A percentile compares a stretch with the other conserved stretches of the same genome.
phyloP scores from a whole-genome alignment of 805 yeast genomes.

The Ogataea paraovalis region DNA sequence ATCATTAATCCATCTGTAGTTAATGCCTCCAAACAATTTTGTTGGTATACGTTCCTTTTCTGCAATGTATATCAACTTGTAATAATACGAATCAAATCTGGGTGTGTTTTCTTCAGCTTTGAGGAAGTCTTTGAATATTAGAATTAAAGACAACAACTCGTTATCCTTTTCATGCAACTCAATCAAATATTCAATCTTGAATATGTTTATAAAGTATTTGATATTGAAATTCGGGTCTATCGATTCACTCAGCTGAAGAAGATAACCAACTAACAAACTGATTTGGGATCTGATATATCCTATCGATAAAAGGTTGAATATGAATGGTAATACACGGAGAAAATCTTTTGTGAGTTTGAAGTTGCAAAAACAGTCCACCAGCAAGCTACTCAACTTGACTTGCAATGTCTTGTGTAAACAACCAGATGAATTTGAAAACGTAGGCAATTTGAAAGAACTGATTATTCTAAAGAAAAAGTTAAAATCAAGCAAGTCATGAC shows the following conservation, averaged over 20 bases:
- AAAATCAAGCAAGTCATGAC: slow-evolving; percentile 24
- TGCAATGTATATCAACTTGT: slow-evolving; percentile 10
- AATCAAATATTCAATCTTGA: slow-evolving; percentile 17
- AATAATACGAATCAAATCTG: slow-evolving; percentile 19
- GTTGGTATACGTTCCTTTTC: slow-evolving; percentile 7
- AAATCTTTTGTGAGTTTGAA: slow-evolving; percentile 19
- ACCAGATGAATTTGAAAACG: slow-evolving; percentile 17
- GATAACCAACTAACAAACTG: slow-evolving; percentile 17
- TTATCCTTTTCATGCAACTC: slow-evolving; percentile 20
- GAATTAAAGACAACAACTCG: slow-evolving; percentile 13
- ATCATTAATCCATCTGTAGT: slow-evolving; percentile 3
- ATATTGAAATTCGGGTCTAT: slow-evolving; percentile 20
- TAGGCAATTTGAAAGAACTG: slow-evolving; percentile 18
- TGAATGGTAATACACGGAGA: slow-evolving; percentile 18
- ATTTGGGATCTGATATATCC: slow-evolving; percentile 25
- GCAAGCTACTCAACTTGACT: slow-evolving; percentile 16
- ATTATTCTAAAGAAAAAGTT: slow-evolving; percentile 18
- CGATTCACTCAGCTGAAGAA: slow-evolving; percentile 12
- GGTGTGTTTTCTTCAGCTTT: slow-evolving; percentile 7
- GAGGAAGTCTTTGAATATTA: slow-evolving; percentile 12
- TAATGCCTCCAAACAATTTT: slow-evolving; percentile 14
- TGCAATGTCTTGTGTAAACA: slow-evolving; percentile 18
- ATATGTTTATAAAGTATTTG: slow-evolving; percentile 19
- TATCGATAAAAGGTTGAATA: slow-evolving; percentile 25
- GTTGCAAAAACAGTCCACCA: slow-evolving; percentile 19